Evolutionary conservation across 768 basidiomycete genomes (phyloP).

Genomic region (Leccinum pellstonianum): DNA sequence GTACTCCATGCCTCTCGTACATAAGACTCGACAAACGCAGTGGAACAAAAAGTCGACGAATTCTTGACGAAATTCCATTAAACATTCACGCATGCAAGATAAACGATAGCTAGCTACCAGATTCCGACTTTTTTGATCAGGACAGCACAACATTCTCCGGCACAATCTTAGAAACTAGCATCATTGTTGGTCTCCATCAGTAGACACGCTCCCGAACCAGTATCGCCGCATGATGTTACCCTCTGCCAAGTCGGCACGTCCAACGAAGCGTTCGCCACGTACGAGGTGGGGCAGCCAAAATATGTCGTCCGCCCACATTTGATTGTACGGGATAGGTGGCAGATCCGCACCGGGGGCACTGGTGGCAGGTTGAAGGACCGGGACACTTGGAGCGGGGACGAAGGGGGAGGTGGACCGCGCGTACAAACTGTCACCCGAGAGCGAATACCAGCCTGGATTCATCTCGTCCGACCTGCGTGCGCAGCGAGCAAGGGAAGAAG

Average conservation of each 20-base stretch:
- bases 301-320: constrained; percentile 61
- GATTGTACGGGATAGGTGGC: constrained; percentile 54
- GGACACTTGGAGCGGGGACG: not conserved
- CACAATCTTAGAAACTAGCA: not conserved
- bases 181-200: not conserved
- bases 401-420: not conserved
- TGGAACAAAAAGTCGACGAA: not conserved
- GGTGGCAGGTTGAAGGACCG: not conserved
- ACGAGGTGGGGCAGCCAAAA: constrained; percentile 69
- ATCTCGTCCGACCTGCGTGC: constrained; percentile 77
- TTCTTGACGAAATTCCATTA: too few species aligned
- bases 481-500: not conserved
- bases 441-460: constrained; percentile 77
- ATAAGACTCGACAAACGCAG: constrained; percentile 9
- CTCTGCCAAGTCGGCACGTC: constrained; percentile 60
- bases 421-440: constrained; percentile 23
- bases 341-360: not conserved
- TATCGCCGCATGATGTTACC: constrained; percentile 78
- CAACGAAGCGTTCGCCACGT: constrained; percentile 41
- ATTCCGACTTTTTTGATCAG: not conserved
- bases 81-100: constrained; percentile 37
- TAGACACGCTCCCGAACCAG: constrained; percentile 64
- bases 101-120: not conserved
- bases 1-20: constrained; percentile 3
- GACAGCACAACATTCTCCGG: not conserved